Base-by-base conservation (phyloP, 345 rosid genomes). In the Combretum micranthum region DNA sequence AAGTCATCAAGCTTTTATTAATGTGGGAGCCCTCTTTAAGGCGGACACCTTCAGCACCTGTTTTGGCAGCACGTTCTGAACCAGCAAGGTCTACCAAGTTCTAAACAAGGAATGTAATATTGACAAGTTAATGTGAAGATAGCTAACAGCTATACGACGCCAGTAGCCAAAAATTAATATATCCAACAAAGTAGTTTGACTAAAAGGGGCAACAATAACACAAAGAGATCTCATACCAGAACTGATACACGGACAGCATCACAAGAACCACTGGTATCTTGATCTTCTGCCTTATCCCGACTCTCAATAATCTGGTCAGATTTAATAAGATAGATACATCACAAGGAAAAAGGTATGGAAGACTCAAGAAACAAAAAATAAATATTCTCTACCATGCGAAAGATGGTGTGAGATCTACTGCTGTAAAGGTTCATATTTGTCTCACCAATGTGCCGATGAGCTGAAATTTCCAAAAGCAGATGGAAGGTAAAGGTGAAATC, bases 11-110 rank as follows among this genome's bases (percentile, higher is more conserved):
- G 65, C 98, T 92, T 82, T 86, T 86, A 66, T 88, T 92, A 53
- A 88, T 92, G 69, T 88, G 93, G 48, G 98, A 88, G 25, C 98
- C 98, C 75, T 92, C 98, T 71, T 86, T 88, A 25, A 88, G 82
- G 45, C 98, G 77, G 65, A 88, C 90, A 68, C 98, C 98, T 70
- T 92, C 98, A 44, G 98, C 98, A 44, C 98, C 98, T 20, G 98
- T 92, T 82, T 92, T 92, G 60, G 95, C 87, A 42, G 98, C 98
- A 51, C 98, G 87, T 69, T 92, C 98, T 55, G 98, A 92, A 69
- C 98, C 98, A 72, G 98, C 98, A 64, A 92, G 86, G 70, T 92
- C 98, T 51, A 92, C 98, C 77, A 92, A 76, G 71, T 92, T 92
- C 98, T 92, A 71, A 18, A 48, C 49, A 13, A 64, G 54, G 44